These are phyloP conservation scores for Conticribra guillardii DNA, from an alignment of 108 stramenopile species.

Conservation along the genomic window DNA sequence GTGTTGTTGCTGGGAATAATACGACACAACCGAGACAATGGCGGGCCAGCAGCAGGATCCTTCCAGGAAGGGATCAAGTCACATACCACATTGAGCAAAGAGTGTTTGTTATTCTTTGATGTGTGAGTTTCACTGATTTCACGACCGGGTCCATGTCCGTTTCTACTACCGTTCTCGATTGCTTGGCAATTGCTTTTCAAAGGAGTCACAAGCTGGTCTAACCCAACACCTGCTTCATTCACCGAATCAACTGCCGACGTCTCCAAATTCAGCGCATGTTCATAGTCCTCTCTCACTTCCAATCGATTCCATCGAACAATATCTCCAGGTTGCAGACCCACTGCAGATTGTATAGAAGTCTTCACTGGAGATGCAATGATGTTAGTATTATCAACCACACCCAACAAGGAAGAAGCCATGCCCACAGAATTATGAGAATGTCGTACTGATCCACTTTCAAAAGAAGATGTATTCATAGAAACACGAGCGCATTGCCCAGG, in stretches of 20 bases:
- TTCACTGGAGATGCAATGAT: background rate
- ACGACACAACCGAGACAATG: slow-evolving; percentile 35
- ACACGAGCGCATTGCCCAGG: slow-evolving; percentile 40
- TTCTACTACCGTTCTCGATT: too few species aligned
- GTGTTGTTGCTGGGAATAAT: slow-evolving; percentile 15
- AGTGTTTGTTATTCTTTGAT: slow-evolving; percentile 4
- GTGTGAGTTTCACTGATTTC: too few species aligned
- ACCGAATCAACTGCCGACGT: too few species aligned
- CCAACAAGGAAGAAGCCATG: slow-evolving; percentile 3
- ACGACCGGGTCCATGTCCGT: too few species aligned
- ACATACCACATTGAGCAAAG: slow-evolving; percentile 27
- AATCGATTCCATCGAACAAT: slow-evolving; percentile 39
- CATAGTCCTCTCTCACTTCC: slow-evolving; percentile 33
- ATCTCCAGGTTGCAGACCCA: slow-evolving; percentile 40
- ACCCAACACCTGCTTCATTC: background rate
- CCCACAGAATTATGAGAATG: slow-evolving; percentile 8
- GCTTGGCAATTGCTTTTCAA: too few species aligned
- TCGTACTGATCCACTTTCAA: too few species aligned
- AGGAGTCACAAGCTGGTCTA: background rate
- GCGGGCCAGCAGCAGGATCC: slow-evolving; percentile 22
- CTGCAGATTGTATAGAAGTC: background rate
- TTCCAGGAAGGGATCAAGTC: slow-evolving; percentile 42
- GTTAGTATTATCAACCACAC: background rate
- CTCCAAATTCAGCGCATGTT: background rate
- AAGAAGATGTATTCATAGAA: background rate